phyloP scores from a whole-genome alignment of 106 monocot species.

The Alisma plantagoaquatica region DNA sequence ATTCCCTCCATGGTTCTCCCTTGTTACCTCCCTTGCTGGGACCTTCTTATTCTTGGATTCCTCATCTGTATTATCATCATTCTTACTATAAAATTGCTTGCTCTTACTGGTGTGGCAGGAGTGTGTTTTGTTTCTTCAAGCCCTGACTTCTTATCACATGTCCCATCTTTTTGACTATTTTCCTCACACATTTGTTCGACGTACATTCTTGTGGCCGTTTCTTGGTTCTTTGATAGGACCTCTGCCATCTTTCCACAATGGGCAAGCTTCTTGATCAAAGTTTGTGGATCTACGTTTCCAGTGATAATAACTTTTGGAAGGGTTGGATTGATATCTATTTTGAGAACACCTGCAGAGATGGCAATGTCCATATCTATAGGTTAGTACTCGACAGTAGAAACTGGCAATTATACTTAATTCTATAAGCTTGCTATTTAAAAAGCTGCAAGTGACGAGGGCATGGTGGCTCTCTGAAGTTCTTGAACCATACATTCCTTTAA shows the following conservation, averaged over 20 bases:
- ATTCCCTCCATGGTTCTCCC: neutral
- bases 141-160: neutral
- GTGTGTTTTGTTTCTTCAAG: neutral
- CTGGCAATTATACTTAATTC: no score
- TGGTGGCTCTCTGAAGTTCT: no score
- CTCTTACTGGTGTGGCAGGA: neutral
- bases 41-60: neutral
- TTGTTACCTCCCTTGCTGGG: no score
- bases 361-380: no score
- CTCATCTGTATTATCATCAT: neutral
- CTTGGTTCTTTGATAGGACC: neutral
- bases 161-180: conserved; percentile 7
- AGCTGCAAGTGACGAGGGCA: no score
- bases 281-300: neutral
- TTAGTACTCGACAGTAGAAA: no score
- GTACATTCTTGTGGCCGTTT: neutral
- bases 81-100: neutral
- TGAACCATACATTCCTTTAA: no score
- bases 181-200: neutral
- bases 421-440: no score
- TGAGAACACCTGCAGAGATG: no score
- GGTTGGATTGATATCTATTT: neutral
- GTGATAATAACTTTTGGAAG: neutral
- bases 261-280: neutral
- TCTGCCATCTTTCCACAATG: neutral